These are phyloP conservation scores for Tolypocladium tropicale DNA, from an alignment of 2,329 filamentous ascomycete species.

Conservation along the genomic window DNA sequence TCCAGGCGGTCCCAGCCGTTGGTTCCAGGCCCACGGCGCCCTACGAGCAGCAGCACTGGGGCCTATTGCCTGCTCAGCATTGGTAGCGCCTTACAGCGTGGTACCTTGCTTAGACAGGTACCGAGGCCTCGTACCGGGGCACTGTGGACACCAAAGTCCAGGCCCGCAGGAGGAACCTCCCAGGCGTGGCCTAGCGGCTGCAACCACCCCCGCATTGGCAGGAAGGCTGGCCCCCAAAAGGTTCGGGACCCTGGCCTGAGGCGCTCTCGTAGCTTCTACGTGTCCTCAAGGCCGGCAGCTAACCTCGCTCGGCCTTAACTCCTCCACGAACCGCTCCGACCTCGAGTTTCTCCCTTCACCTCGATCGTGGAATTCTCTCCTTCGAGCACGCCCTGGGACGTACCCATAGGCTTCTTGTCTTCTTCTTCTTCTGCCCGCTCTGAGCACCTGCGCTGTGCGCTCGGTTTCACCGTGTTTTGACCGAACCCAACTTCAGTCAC, in stretches of 20 bases:
- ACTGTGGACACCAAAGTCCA: not conserved
- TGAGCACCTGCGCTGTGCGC: constrained; percentile 13
- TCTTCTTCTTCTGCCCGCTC: constrained; percentile 4
- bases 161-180: not conserved
- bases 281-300: constrained; percentile 18
- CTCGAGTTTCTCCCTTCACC: not conserved
- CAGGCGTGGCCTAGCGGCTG: not conserved
- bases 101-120: too few species aligned
- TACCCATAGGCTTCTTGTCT: constrained; percentile 5
- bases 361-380: constrained; percentile 4
- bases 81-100: too few species aligned
- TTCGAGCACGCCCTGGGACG: constrained; percentile 18
- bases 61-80: not conserved
- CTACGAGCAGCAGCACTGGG: too few species aligned
- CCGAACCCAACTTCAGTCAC: constrained; percentile 20
- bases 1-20: not conserved
- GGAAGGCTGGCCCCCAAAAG: not conserved
- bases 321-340: not conserved
- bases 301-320: constrained; percentile 5
- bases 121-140: not conserved
- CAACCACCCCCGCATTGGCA: not conserved
- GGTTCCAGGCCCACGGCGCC: not conserved
- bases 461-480: constrained; percentile 1
- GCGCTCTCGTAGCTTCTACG: constrained; percentile 18
- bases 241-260: not conserved